Evolutionary conservation across 106 monocot genomes (phyloP).

Genomic region (Platanthera zijinensis): DNA sequence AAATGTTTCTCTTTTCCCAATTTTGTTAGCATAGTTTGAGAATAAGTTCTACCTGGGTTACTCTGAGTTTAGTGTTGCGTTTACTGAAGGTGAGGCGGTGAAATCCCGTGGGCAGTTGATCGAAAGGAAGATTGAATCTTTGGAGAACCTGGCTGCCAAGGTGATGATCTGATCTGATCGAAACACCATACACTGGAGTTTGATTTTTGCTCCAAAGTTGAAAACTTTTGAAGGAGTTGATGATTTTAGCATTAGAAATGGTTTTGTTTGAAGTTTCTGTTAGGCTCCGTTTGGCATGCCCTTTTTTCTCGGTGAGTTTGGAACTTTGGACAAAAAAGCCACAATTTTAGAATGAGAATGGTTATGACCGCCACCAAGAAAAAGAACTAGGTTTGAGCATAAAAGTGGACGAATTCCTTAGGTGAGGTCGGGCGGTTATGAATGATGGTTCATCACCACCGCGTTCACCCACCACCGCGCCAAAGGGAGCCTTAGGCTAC

Average conservation of each 20-base stretch:
- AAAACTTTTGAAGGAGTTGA: not conserved
- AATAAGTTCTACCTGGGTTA: not conserved
- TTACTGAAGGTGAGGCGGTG: constrained; percentile 33
- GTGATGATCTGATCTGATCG: constrained; percentile 12
- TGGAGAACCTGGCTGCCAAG: constrained; percentile 72
- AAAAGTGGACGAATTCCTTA: too few relatives aligned
- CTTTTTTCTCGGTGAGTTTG: too few relatives aligned
- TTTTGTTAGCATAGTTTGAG: not conserved
- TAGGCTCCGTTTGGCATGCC: too few relatives aligned
- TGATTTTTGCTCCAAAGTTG: not conserved
- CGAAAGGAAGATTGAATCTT: constrained; percentile 70
- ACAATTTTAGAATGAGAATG: too few relatives aligned
- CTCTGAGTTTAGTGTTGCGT: not conserved
- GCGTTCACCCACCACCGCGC: too few relatives aligned
- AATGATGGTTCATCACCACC: too few relatives aligned
- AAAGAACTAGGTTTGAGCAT: too few relatives aligned
- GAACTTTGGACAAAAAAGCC: too few relatives aligned
- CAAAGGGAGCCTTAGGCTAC: too few relatives aligned
- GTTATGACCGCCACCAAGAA: too few relatives aligned
- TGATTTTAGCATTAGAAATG: not conserved
- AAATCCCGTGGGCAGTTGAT: constrained; percentile 56
- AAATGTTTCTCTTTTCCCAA: not conserved
- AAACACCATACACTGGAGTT: not conserved
- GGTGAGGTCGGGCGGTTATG: too few relatives aligned
- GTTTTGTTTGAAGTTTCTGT: not conserved